Evolutionary conservation across 495 filamentous ascomycete genomes (phyloP).

Genomic region (Lophium mytilinum): DNA sequence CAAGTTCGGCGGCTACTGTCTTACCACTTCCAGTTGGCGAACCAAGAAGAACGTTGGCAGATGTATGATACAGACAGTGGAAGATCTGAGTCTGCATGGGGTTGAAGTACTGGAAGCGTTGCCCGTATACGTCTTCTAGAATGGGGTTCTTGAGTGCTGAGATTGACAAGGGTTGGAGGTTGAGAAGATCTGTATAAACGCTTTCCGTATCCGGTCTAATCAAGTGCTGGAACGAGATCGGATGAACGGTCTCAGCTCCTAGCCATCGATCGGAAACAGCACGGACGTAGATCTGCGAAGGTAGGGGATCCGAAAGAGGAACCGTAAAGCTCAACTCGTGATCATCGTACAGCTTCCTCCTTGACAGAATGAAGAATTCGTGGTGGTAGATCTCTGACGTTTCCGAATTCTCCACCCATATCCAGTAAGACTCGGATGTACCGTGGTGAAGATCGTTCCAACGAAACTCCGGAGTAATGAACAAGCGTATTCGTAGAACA

Average conservation of each 20-base stretch:
- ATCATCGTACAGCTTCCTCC: conserved; percentile 82
- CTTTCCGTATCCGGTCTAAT: conserved; percentile 97
- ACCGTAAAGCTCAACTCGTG: conserved; percentile 98
- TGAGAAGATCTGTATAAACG: conserved; percentile 86
- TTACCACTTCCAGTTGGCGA: conserved; percentile 97
- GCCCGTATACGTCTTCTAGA: conserved; percentile 78
- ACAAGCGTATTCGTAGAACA: conserved; percentile 80
- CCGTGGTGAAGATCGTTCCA: conserved; percentile 98
- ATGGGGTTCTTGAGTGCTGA: conserved; percentile 78
- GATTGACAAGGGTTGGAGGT: conserved; percentile 85
- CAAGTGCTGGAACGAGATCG: conserved; percentile 94
- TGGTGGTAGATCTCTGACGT: conserved; percentile 97
- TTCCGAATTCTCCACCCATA: conserved; percentile 98
- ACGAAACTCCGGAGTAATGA: conserved; percentile 76
- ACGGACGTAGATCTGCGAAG: conserved; percentile 90
- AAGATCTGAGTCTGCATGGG: conserved; percentile 99
- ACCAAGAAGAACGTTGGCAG: conserved; percentile 87
- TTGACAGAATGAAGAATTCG: conserved; percentile 87
- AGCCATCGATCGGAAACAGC: conserved; percentile 94
- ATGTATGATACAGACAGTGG: conserved; percentile 85
- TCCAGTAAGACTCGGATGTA: conserved; percentile 89
- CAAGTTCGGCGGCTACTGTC: conserved; percentile 88
- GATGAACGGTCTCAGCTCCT: conserved; percentile 90
- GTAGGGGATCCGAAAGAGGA: conserved; percentile 83
- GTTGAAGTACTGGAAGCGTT: conserved; percentile 93